Evolutionary conservation across 169 alveolate genomes (phyloP).

Genomic region (Eimeria maxima): DNA sequence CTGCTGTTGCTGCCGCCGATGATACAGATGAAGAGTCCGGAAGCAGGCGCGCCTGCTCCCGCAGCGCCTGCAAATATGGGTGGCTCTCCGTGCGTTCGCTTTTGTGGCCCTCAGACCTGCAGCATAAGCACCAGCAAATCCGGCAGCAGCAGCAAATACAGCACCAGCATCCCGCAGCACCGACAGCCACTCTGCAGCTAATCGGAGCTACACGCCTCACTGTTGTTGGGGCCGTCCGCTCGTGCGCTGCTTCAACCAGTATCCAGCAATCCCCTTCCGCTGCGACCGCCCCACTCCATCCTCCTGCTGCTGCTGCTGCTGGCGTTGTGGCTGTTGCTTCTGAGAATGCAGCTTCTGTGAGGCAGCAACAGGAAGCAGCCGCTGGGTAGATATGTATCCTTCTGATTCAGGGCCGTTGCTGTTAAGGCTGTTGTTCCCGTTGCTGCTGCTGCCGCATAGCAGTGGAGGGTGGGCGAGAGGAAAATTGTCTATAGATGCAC

Average conservation of each 20-base stretch:
- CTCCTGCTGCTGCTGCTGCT: constrained; percentile 60
- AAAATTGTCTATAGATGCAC: not conserved
- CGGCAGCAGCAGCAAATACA: not conserved
- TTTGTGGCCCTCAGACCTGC: constrained; percentile 5
- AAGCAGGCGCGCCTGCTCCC: constrained; percentile 52
- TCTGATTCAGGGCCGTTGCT: not conserved
- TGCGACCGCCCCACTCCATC: constrained; percentile 27
- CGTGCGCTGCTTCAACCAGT: constrained; percentile 41
- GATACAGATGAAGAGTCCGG: not conserved
- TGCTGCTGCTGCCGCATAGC: constrained; percentile 1
- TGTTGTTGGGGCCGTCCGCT: constrained; percentile 9
- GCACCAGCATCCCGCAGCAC: not conserved
- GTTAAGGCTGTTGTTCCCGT: not conserved
- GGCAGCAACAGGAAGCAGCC: constrained; percentile 1
- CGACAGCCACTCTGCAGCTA: not conserved
- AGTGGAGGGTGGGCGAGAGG: constrained; percentile 16
- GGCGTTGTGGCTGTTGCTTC: not conserved
- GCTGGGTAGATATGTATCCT: not conserved
- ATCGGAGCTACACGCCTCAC: not conserved
- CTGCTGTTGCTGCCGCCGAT: constrained; percentile 35
- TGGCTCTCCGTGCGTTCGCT: constrained; percentile 20
- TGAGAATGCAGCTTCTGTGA: not conserved
- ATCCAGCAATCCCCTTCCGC: constrained; percentile 47
- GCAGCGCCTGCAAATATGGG: constrained; percentile 53
- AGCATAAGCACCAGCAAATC: constrained; percentile 1